phyloP scores from a whole-genome alignment of 2,329 filamentous ascomycete genomes.

The Metarhizium robertsii region DNA sequence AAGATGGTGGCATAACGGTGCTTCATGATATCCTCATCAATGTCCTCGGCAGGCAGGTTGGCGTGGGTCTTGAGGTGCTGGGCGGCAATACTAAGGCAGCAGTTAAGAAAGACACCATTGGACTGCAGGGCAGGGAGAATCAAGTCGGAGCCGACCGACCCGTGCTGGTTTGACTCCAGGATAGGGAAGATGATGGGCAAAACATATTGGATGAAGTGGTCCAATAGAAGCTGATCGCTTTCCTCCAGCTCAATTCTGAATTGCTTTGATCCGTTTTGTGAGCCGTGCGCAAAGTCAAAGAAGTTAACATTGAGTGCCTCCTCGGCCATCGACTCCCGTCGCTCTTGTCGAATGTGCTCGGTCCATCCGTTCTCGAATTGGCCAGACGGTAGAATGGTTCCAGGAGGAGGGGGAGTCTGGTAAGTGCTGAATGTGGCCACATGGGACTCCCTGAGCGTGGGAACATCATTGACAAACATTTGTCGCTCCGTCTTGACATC shows the following conservation, averaged over 20 bases:
- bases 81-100: slow-evolving; percentile 86
- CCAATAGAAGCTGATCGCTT: slow-evolving; percentile 73
- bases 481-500: slow-evolving; percentile 94
- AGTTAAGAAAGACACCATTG: slow-evolving; percentile 92
- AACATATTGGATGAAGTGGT: slow-evolving; percentile 85
- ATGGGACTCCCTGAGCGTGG: slow-evolving; percentile 75
- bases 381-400: slow-evolving; percentile 55
- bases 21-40: slow-evolving; percentile 84
- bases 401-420: slow-evolving; percentile 64
- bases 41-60: slow-evolving; percentile 56
- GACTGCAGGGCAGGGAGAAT: slow-evolving; percentile 80
- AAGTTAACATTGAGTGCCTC: slow-evolving; percentile 66
- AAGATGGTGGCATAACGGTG: slow-evolving; percentile 85
- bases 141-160: slow-evolving; percentile 69
- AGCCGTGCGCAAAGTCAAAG: slow-evolving; percentile 70
- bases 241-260: slow-evolving; percentile 78
- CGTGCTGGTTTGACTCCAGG: slow-evolving; percentile 80
- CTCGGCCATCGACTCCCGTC: slow-evolving; percentile 56
- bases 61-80: slow-evolving; percentile 77
- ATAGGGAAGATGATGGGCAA: slow-evolving; percentile 87
- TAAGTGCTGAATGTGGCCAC: slow-evolving; percentile 92
- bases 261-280: slow-evolving; percentile 53
- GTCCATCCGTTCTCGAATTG: slow-evolving; percentile 55
- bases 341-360: slow-evolving; percentile 24
- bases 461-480: slow-evolving; percentile 86